Base-by-base conservation (phyloP, 345 rosid genomes). In the Anastatica hierochuntica region DNA sequence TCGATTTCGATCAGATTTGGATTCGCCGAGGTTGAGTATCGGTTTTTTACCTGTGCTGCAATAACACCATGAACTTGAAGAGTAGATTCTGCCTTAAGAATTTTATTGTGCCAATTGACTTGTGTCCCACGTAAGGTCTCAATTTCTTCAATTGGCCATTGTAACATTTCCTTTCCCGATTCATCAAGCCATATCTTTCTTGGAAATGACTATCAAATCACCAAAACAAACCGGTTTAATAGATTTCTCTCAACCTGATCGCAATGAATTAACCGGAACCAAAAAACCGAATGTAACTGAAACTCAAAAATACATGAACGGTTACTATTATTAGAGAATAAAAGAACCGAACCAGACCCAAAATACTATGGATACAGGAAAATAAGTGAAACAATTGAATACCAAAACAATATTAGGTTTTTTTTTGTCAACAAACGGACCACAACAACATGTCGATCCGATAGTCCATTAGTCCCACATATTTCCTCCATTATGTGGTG, bases 101-200 rank as follows among this genome's bases (percentile, higher is more conserved):
- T 13, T 68, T 70, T 64, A 16, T 51, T 51, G 2, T 43, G 18
- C 55, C 75, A 43, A 3, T 35, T 50, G 2, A 76, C 71, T 40
- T 66, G 71, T 18, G 60, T 29, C 4, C 13, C 53, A 13, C 82
- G 77, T 6, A 76, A 82, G 39, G 36, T 77, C 62, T 84, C 77
- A 1, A 80, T 60, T 63, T 88, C 97, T 24, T 53, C 31, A 1
- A 84, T 52, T 0, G 97, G 94, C 95, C 88, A 82, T 53, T 78
- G 88, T 20, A 81, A 13, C 36, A 84, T 46, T 35, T 82, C 78
- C 27, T 80, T 80, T 6, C 80, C 77, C 1, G 81, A 75, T 68
- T 71, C 65, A 29, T 65, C 52, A 0, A 82, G 72, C 82, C 80
- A 72, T 30, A 82, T n/a, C 10, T 23, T 56, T 50, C 88, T 77